Base-by-base conservation (phyloP, 352 stramenopile genomes). In the Phytophthora boehmeriae region DNA sequence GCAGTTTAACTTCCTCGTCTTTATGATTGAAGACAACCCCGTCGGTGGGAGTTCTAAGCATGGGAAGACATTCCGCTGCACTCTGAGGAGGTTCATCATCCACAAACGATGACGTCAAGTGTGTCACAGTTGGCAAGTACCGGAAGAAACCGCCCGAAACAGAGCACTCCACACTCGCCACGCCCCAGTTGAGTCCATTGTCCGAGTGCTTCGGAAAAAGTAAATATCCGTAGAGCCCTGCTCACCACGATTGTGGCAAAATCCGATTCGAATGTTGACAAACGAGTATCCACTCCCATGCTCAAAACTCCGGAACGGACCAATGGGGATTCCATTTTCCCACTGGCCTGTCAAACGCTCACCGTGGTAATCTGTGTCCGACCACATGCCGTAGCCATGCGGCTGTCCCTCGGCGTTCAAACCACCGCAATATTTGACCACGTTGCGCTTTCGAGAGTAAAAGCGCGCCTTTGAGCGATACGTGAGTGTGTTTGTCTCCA, bases 81-180 rank as follows among this genome's bases (percentile, higher is more conserved):
- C 47, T 77, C 14, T 76, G 52, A 10, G 75, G 76, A 8, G 77
- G 19, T 2, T 73, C 68, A 14, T 73, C 23, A 0, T 30, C 25
- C 25, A 66, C 51, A 36, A 75, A 76, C 11, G 66, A 79, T 14
- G 58, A 57, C 14, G 78, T 92, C 50, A 89, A 54, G 36, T 92
- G 80, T 0, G 51, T 69, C 28, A 89, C 82, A 1, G 63, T 64
- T 17, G 82, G 82, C 32, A 92, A 65, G 25, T 89, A 92, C 23
- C 58, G 80, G 61, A 92, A 92, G 48, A 92, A 92, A 1, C 82
- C 80, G 2, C 82, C 82, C 2, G 82, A 88, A 1, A 92, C 80
- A 9, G 82, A 92, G 34, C 82, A 92, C 55, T 92, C 82, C 9
- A 96, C 86, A 35, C 79, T 90, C 1, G 79, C 83, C 0, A 96